Conservation (phyloP, 495 filamentous ascomycete species). For the Penicillium riverlandense region DNA sequence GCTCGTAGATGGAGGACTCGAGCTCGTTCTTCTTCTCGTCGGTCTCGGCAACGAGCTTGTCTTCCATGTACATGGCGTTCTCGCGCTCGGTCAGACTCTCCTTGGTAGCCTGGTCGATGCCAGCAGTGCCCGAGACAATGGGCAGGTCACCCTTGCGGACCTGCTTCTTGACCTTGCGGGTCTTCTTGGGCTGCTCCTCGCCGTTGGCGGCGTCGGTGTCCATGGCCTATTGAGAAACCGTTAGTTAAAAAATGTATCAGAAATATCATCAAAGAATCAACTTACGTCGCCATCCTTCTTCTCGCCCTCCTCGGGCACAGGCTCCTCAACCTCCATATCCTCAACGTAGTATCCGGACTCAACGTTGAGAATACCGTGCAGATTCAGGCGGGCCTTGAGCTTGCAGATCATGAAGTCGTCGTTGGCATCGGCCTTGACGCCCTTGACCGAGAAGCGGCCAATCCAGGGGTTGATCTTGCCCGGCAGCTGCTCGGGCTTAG, state of each 20-base stretch:
- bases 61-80: slow-evolving; percentile 87
- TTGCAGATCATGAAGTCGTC: slow-evolving; percentile 99
- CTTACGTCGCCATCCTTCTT: slow-evolving; percentile 71
- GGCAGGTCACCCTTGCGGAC: slow-evolving; percentile 96
- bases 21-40: slow-evolving; percentile 99
- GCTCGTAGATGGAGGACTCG: slow-evolving; percentile 92
- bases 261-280: slow-evolving; percentile 12
- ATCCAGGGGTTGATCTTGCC: slow-evolving; percentile 93
- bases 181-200: slow-evolving; percentile 81
- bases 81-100: slow-evolving; percentile 69
- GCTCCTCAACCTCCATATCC: slow-evolving; percentile 96
- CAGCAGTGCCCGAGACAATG: slow-evolving; percentile 72
- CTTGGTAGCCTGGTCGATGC: slow-evolving; percentile 64
- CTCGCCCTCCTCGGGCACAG: slow-evolving; percentile 58
- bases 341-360: slow-evolving; percentile 98
- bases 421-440: slow-evolving; percentile 75
- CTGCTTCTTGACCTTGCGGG: slow-evolving; percentile 98
- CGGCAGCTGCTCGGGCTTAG: slow-evolving; percentile 79
- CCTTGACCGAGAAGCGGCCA: slow-evolving; percentile 90
- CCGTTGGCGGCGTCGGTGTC: slow-evolving; percentile 67
- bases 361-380: slow-evolving; percentile 93
- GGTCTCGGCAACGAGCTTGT: slow-evolving; percentile 96
- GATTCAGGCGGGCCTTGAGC: slow-evolving; percentile 94
- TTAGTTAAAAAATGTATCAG: slow-evolving; percentile 3
- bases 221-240: slow-evolving; percentile 61